Evolutionary conservation across 2,329 filamentous ascomycete species (phyloP).

Genomic region (Aspergillus sp.): DNA sequence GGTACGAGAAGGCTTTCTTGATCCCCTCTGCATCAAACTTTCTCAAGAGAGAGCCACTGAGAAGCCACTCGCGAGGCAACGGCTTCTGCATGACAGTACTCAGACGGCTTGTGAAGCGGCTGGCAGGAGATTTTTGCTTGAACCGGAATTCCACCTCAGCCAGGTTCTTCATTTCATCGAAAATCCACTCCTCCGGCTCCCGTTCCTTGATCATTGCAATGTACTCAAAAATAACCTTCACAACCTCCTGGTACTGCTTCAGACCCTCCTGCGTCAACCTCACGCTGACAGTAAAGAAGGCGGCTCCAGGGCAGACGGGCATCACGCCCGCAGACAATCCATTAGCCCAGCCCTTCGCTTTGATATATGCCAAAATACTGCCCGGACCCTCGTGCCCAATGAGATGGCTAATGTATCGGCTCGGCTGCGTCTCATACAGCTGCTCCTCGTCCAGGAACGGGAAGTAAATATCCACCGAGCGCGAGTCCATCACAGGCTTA

Average conservation of each 20-base stretch:
- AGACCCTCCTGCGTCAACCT: conserved; percentile 84
- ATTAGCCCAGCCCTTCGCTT: conserved; percentile 88
- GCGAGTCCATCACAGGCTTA: conserved; percentile 88
- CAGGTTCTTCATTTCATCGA: conserved; percentile 87
- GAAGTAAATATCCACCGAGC: conserved; percentile 79
- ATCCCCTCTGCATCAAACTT: conserved; percentile 82
- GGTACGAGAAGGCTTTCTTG: conserved; percentile 69
- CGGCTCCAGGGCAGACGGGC: conserved; percentile 76
- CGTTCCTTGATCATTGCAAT: conserved; percentile 81
- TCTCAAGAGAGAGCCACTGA: conserved; percentile 79
- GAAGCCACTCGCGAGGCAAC: conserved; percentile 80
- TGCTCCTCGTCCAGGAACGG: conserved; percentile 83
- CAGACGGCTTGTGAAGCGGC: conserved; percentile 82
- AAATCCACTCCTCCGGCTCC: conserved; percentile 88
- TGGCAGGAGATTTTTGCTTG: conserved; percentile 88
- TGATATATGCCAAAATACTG: conserved; percentile 87
- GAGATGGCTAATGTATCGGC: conserved; percentile 83
- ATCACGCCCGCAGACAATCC: conserved; percentile 77
- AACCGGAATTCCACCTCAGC: conserved; percentile 95
- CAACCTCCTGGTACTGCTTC: conserved; percentile 78
- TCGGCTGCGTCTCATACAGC: conserved; percentile 78
- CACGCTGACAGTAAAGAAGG: conserved; percentile 78
- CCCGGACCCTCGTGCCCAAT: conserved; percentile 93
- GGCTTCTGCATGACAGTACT: conserved; percentile 91
- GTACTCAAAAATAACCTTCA: conserved; percentile 88